These are phyloP conservation scores for Botrytis squamosa DNA, from an alignment of 2,329 filamentous ascomycete genomes.

Conservation along the genomic window DNA sequence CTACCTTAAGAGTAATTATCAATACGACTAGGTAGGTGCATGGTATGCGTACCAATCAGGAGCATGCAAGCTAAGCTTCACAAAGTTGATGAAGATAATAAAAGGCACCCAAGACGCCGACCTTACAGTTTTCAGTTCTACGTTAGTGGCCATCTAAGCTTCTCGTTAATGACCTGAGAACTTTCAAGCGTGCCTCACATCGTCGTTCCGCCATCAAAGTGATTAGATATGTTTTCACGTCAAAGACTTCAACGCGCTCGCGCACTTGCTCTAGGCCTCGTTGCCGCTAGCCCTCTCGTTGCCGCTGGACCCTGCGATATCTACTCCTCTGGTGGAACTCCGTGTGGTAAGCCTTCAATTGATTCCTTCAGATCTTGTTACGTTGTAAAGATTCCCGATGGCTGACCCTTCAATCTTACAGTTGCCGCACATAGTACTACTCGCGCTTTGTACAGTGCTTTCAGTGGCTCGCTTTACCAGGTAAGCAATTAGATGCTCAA, in stretches of 20 bases:
- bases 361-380: no score
- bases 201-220: constrained; percentile 21
- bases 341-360: constrained; percentile 43
- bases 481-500: background rate
- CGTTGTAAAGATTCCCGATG: background rate
- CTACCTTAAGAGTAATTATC: background rate
- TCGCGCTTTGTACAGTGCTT: constrained; percentile 57
- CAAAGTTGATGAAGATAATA: background rate
- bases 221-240: constrained; percentile 39
- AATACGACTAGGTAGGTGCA: background rate
- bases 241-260: constrained; percentile 33
- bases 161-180: background rate
- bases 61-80: background rate
- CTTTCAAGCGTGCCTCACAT: constrained; percentile 1
- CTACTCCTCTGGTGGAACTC: constrained; percentile 56
- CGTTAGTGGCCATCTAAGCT: background rate
- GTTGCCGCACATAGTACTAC: constrained; percentile 66
- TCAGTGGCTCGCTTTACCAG: constrained; percentile 56
- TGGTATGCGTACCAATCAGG: constrained; percentile 6
- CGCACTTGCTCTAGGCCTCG: constrained; percentile 37
- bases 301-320: constrained; percentile 60
- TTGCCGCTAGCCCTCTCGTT: constrained; percentile 44
- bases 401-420: background rate
- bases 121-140: background rate
- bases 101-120: background rate